Evolutionary conservation across 306 rosid species (phyloP).

Genomic region (Morella rubra): DNA sequence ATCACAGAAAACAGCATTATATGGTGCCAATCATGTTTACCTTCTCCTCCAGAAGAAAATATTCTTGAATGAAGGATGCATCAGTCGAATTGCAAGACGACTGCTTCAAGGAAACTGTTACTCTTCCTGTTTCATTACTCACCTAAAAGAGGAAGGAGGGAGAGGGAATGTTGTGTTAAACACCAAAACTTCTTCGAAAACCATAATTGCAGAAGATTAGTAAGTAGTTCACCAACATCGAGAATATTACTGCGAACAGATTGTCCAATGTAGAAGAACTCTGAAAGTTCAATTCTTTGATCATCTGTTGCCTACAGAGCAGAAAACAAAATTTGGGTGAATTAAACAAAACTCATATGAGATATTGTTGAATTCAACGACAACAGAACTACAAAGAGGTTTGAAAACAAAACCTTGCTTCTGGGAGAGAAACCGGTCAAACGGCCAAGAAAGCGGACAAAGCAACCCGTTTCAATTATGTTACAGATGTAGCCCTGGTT

Average conservation of each 20-base stretch:
- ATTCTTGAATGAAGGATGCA: slow-evolving; percentile 79
- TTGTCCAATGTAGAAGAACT: slow-evolving; percentile 82
- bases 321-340: slow-evolving; percentile 10
- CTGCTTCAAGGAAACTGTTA: slow-evolving; percentile 78
- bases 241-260: slow-evolving; percentile 79
- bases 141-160: slow-evolving; percentile 43
- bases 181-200: slow-evolving; percentile 4
- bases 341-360: slow-evolving; percentile 1
- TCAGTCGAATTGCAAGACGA: slow-evolving; percentile 73
- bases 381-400: background rate
- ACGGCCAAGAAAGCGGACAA: slow-evolving; percentile 91
- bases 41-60: slow-evolving; percentile 77
- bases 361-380: background rate
- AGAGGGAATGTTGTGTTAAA: background rate
- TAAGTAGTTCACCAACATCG: slow-evolving; percentile 58
- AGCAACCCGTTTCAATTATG: slow-evolving; percentile 85
- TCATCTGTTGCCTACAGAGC: slow-evolving; percentile 67
- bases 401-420: slow-evolving; percentile 52
- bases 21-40: slow-evolving; percentile 32
- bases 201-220: slow-evolving; percentile 10
- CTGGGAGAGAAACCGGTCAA: slow-evolving; percentile 88
- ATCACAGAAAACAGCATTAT: background rate
- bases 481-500: slow-evolving; percentile 87
- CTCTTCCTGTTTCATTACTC: slow-evolving; percentile 58
- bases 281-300: slow-evolving; percentile 58